These are phyloP conservation scores for Pythium biforme DNA, from an alignment of 352 stramenopile genomes.

Conservation along the genomic window DNA sequence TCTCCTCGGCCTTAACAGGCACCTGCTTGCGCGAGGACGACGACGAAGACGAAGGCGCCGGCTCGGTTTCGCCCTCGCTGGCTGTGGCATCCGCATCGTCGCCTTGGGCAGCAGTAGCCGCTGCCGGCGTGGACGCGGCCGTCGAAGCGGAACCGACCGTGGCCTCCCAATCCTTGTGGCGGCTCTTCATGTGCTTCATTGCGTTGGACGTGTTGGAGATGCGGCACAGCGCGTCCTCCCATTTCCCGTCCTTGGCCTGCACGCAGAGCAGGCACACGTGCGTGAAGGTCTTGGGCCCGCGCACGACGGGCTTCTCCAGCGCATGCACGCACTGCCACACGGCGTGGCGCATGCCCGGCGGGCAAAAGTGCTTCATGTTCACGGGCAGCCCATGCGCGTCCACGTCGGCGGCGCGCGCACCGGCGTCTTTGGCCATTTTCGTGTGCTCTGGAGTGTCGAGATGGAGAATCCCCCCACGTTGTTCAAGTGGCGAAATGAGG, in stretches of 20 bases:
- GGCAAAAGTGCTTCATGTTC: conserved; percentile 9
- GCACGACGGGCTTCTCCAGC: conserved; percentile 14
- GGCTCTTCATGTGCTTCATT: conserved; percentile 24
- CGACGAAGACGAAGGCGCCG: background rate
- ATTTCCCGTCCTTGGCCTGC: background rate
- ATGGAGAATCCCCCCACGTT: background rate
- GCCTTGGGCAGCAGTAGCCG: background rate
- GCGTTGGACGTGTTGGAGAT: conserved; percentile 21
- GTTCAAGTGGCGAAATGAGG: too few species aligned
- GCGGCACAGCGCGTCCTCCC: conserved; percentile 21
- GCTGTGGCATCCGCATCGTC: conserved; percentile 8
- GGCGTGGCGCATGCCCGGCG: conserved; percentile 16
- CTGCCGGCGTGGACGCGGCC: background rate
- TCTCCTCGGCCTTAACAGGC: conserved; percentile 1
- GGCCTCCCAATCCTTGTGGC: conserved; percentile 18
- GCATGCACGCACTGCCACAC: conserved; percentile 18
- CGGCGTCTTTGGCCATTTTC: conserved; percentile 4
- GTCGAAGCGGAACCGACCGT: background rate
- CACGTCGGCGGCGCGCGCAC: background rate
- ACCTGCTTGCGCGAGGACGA: background rate
- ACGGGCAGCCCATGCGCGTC: conserved; percentile 12
- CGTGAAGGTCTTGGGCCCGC: conserved; percentile 20
- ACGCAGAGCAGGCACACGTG: conserved; percentile 21
- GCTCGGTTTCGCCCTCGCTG: conserved; percentile 2
- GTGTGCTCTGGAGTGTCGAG: background rate